A percentile compares a stretch with the other conserved stretches of the same genome.
These are phyloP conservation scores for Colletotrichum caudatum DNA, from an alignment of 2,329 filamentous ascomycete genomes.

Conservation along the genomic window DNA sequence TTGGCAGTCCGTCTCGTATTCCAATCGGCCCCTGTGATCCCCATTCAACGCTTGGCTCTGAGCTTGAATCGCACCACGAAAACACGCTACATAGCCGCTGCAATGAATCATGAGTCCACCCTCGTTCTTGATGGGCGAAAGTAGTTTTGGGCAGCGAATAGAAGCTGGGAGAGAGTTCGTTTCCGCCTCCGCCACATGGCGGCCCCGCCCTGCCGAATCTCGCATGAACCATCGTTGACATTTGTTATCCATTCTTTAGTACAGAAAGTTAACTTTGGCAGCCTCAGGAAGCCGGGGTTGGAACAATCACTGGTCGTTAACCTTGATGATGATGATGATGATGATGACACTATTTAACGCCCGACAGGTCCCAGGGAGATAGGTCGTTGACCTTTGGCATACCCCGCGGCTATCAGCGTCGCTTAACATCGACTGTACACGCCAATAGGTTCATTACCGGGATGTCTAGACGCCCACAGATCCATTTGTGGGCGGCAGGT, in stretches of 20 bases:
- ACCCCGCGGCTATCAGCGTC: neutral
- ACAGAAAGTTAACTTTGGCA: neutral
- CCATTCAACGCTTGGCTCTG: neutral
- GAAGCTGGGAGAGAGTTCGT: neutral
- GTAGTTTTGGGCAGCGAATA: neutral
- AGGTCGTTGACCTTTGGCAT: neutral
- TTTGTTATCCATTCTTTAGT: neutral
- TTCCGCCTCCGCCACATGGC: neutral
- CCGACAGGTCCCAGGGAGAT: too few relatives aligned
- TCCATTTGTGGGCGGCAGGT: too few relatives aligned
- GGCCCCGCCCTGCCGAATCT: neutral
- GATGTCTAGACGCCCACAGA: neutral
- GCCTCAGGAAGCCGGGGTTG: neutral
- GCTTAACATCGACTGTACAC: neutral
- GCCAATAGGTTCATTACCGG: neutral
- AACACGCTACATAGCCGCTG: neutral
- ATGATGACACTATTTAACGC: too few relatives aligned
- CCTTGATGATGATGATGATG: too few relatives aligned
- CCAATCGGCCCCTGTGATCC: neutral
- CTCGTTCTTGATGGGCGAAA: too few relatives aligned
- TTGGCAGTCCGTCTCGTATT: neutral
- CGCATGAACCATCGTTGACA: neutral
- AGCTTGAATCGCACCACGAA: too few relatives aligned
- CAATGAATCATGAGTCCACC: neutral
- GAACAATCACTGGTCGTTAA: too few relatives aligned